Percentiles rank a stretch among this genome's conserved stretches.
Evolutionary conservation across 345 rosid genomes (phyloP).

Genomic region (Syzygium aromaticum): DNA sequence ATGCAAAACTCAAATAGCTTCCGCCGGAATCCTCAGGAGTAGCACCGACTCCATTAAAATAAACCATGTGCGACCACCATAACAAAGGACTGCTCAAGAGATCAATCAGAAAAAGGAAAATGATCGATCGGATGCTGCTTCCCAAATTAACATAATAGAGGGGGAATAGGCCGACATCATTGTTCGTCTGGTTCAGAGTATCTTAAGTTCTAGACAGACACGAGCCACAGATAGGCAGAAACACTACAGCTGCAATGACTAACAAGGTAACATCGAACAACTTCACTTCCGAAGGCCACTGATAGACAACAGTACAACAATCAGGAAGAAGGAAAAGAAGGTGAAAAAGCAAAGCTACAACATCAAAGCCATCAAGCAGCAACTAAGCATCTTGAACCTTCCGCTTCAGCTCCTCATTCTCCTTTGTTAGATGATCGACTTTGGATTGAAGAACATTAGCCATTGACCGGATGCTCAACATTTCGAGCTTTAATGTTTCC

Average conservation of each 20-base stretch:
- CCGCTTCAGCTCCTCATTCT: constrained; percentile 67
- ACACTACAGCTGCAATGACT: not conserved
- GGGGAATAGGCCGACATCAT: not conserved
- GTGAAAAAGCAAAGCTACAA: not conserved
- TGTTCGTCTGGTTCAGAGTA: not conserved
- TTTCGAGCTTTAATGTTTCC: constrained; percentile 64
- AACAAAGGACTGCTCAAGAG: not conserved
- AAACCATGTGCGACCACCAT: not conserved
- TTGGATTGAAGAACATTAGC: constrained; percentile 66
- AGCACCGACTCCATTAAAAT: not conserved
- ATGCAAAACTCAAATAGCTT: not conserved
- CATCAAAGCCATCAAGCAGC: constrained; percentile 27
- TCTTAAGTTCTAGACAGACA: not conserved
- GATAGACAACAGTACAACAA: not conserved
- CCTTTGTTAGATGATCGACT: constrained; percentile 48
- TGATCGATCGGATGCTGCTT: not conserved
- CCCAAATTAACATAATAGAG: not conserved
- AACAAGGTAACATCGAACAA: not conserved
- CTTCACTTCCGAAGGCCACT: not conserved
- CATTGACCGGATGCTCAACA: constrained; percentile 81
- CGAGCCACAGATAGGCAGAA: not conserved
- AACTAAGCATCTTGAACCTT: constrained; percentile 18
- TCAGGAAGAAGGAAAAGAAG: not conserved
- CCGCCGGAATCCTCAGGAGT: not conserved
- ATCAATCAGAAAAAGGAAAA: not conserved